Percentiles rank a stretch among this genome's conserved stretches.
These are phyloP conservation scores for Phytophthora citrophthora DNA, from an alignment of 352 stramenopile species.

Conservation along the genomic window DNA sequence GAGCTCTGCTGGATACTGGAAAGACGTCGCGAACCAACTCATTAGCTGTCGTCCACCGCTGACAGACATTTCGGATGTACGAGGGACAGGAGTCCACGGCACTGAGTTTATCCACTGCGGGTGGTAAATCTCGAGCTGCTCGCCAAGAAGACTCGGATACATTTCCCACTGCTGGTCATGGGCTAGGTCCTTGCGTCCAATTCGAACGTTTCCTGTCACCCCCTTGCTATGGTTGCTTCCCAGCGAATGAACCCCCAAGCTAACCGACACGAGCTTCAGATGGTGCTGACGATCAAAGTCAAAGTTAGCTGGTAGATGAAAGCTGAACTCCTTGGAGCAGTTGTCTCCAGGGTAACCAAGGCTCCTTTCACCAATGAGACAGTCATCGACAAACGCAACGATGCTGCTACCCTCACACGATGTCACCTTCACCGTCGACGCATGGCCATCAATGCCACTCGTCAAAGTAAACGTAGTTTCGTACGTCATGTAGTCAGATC, in stretches of 20 bases:
- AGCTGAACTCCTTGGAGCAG: constrained; percentile 50
- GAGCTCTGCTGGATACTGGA: constrained; percentile 29
- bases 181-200: constrained; percentile 47
- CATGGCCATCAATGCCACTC: constrained; percentile 1
- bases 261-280: constrained; percentile 61
- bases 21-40: constrained; percentile 66
- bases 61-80: background rate
- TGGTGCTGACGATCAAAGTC: constrained; percentile 37
- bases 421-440: constrained; percentile 46
- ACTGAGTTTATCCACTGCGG: constrained; percentile 56
- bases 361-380: constrained; percentile 49
- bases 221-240: constrained; percentile 65
- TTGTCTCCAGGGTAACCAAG: constrained; percentile 58
- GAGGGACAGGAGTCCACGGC: constrained; percentile 39
- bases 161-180: constrained; percentile 51
- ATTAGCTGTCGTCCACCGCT: constrained; percentile 32
- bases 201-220: constrained; percentile 53
- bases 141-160: constrained; percentile 64
- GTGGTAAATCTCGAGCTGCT: constrained; percentile 67
- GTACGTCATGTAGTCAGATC: constrained; percentile 73
- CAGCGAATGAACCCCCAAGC: constrained; percentile 62
- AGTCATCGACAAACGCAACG: constrained; percentile 55
- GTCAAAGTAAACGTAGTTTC: constrained; percentile 48
- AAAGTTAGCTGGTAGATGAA: constrained; percentile 46
- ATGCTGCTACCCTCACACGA: constrained; percentile 66